Evolutionary conservation across 805 yeast species (phyloP).

Genomic region (Monosporozyma yasuniensis): DNA sequence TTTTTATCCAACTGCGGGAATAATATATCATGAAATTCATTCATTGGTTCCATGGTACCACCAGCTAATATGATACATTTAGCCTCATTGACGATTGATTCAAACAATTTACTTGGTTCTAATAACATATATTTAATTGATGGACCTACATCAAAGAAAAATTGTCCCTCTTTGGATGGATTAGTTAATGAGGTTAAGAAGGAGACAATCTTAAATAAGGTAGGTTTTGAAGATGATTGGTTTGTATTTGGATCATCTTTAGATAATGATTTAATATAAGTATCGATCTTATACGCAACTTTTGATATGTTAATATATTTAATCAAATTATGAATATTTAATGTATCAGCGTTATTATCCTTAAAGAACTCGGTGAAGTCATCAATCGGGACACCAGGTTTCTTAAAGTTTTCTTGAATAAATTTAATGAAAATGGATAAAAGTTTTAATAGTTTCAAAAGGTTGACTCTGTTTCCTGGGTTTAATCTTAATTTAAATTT

Average conservation of each 20-base stretch:
- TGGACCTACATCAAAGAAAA: slow-evolving; percentile 44
- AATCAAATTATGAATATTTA: slow-evolving; percentile 62
- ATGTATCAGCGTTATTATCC: slow-evolving; percentile 53
- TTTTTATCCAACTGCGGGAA: slow-evolving; percentile 46
- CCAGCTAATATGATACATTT: slow-evolving; percentile 77
- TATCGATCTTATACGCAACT: slow-evolving; percentile 76
- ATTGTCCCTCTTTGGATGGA: slow-evolving; percentile 72
- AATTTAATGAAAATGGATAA: slow-evolving; percentile 44
- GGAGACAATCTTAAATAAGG: slow-evolving; percentile 54
- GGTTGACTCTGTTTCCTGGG: slow-evolving; percentile 60
- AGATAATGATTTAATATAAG: slow-evolving; percentile 36
- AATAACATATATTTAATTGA: slow-evolving; percentile 59
- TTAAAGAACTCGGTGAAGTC: slow-evolving; percentile 44
- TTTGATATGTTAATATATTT: slow-evolving; percentile 57
- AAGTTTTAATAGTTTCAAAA: slow-evolving; percentile 54
- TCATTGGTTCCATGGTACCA: slow-evolving; percentile 88
- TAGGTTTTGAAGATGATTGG: slow-evolving; percentile 33
- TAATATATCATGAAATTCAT: slow-evolving; percentile 58
- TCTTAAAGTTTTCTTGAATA: slow-evolving; percentile 31
- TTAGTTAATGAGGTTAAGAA: slow-evolving; percentile 60
- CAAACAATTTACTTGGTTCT: slow-evolving; percentile 68
- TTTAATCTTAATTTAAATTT: slow-evolving; percentile 60
- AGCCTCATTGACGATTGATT: slow-evolving; percentile 53
- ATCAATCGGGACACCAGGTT: slow-evolving; percentile 48
- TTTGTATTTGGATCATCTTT: slow-evolving; percentile 5